phyloP scores from a whole-genome alignment of 2,329 filamentous ascomycete genomes.

The Celoporthe dispersa region DNA sequence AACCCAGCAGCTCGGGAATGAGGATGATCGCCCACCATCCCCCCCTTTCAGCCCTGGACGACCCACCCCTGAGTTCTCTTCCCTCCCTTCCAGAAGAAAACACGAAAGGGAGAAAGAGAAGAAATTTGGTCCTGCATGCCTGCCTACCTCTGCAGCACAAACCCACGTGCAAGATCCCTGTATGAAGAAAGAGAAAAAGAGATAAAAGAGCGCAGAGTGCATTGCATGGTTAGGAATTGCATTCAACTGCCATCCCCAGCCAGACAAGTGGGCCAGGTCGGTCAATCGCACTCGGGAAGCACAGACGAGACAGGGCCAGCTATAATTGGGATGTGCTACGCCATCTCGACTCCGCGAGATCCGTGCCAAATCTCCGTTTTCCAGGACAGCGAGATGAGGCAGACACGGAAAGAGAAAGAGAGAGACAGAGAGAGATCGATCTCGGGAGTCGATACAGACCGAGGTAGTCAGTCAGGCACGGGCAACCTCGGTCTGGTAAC shows the following conservation, averaged over 20 bases:
- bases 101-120: not conserved
- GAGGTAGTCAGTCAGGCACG: not conserved
- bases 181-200: not conserved
- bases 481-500: not conserved
- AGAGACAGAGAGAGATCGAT: not conserved
- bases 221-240: not conserved
- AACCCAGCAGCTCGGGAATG: not conserved
- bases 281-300: too few relatives aligned
- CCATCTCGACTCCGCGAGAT: not conserved
- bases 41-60: not conserved
- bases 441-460: not conserved
- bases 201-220: not conserved
- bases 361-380: conserved; percentile 1
- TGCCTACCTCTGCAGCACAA: not conserved
- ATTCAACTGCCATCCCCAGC: not conserved
- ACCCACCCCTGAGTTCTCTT: not conserved
- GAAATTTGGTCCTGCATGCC: not conserved
- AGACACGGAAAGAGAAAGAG: not conserved
- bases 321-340: not conserved
- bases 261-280: not conserved
- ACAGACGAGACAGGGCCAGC: not conserved
- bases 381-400: conserved; percentile 1
- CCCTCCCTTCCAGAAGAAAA: too few relatives aligned
- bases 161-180: not conserved
- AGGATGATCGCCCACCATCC: not conserved